Evolutionary conservation across 345 rosid species (phyloP).

Genomic region (Aegle marmelos): DNA sequence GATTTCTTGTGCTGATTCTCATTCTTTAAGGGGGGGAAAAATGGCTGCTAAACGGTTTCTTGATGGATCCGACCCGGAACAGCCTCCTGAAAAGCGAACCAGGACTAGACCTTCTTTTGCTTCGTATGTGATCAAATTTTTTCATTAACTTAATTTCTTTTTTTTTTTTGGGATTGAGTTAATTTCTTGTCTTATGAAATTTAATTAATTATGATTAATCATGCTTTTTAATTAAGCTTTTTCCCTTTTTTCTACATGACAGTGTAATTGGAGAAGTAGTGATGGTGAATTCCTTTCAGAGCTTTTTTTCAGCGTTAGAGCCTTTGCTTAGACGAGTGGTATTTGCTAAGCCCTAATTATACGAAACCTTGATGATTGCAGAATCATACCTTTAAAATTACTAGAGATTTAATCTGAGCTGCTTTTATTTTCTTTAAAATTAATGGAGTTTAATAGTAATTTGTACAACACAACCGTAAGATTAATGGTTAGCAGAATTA

Average conservation of each 20-base stretch:
- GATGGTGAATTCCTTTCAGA: slow-evolving; percentile 42
- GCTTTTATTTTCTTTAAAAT: too few relatives aligned
- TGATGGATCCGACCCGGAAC: slow-evolving; percentile 34
- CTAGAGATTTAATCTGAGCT: too few relatives aligned
- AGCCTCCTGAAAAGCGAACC: slow-evolving; percentile 50
- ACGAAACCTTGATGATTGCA: too few relatives aligned
- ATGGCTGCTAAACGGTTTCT: slow-evolving; percentile 70
- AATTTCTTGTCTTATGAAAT: background rate
- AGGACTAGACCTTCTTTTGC: slow-evolving; percentile 56
- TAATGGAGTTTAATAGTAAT: background rate
- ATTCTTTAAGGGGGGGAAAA: background rate
- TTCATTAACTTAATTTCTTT: background rate
- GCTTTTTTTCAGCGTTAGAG: slow-evolving; percentile 56
- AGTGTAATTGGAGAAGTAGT: slow-evolving; percentile 63
- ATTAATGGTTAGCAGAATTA: background rate
- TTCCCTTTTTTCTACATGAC: slow-evolving; percentile 4
- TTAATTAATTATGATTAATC: background rate
- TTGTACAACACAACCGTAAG: too few relatives aligned
- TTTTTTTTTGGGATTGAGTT: background rate
- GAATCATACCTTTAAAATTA: too few relatives aligned
- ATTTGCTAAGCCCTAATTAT: slow-evolving; percentile 28
- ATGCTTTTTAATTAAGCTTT: background rate
- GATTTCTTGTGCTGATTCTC: background rate
- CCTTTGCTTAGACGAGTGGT: slow-evolving; percentile 86
- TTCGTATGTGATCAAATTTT: slow-evolving; percentile 46